phyloP scores from a whole-genome alignment of 306 rosid species.

The Glycyrrhiza uralensis region DNA sequence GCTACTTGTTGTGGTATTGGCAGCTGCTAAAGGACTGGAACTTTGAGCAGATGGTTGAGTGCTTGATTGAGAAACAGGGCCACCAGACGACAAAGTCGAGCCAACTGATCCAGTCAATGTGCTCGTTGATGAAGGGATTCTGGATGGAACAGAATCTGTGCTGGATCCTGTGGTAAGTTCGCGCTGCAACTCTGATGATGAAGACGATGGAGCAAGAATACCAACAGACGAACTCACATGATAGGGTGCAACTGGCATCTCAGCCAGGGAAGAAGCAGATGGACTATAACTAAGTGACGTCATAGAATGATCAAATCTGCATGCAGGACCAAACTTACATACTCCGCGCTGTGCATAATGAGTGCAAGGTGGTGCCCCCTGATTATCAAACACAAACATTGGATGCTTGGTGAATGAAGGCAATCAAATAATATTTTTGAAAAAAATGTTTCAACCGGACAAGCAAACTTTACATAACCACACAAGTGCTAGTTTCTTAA shows the following conservation, averaged over 20 bases:
- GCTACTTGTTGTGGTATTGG: slow-evolving; percentile 33
- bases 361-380: slow-evolving; percentile 87
- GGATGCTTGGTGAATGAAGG: slow-evolving; percentile 20
- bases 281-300: slow-evolving; percentile 75
- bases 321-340: slow-evolving; percentile 84
- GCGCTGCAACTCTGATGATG: slow-evolving; percentile 76
- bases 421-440: slow-evolving; percentile 1
- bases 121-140: slow-evolving; percentile 72
- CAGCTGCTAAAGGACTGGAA: slow-evolving; percentile 45
- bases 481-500: background rate
- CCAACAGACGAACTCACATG: slow-evolving; percentile 71
- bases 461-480: background rate
- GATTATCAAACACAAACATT: slow-evolving; percentile 39
- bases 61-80: slow-evolving; percentile 46
- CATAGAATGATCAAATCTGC: slow-evolving; percentile 85
- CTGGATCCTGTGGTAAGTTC: slow-evolving; percentile 52
- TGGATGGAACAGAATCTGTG: slow-evolving; percentile 60
- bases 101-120: slow-evolving; percentile 66
- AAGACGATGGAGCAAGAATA: slow-evolving; percentile 65
- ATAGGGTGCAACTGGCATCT: slow-evolving; percentile 77
- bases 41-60: slow-evolving; percentile 53
- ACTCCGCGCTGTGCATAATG: slow-evolving; percentile 85
- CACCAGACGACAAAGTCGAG: slow-evolving; percentile 55
- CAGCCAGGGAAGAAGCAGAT: slow-evolving; percentile 77
- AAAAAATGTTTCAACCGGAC: background rate